Evolutionary conservation across 2,329 filamentous ascomycete species (phyloP), one percentile per base, ranked within the genome.

Genomic region (Tolypocladium guangdongense): DNA sequence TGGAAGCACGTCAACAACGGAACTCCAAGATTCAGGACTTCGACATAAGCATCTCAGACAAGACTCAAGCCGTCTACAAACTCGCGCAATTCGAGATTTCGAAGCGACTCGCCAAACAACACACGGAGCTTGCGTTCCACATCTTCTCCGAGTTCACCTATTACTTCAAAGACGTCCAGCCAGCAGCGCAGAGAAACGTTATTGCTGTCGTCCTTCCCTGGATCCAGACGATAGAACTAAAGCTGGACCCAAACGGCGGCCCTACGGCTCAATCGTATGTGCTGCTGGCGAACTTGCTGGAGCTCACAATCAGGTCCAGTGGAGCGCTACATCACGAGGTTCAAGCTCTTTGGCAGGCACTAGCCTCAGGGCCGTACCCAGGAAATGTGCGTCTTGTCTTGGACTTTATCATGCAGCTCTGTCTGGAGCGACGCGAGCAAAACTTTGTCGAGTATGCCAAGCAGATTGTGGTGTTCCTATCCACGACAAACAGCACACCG

Each of bases 381-480:
- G 92, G 91, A 22, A 99, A 99, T 63, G 93, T 99, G 12, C 89
- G 95, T 53, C 75, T 99, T 36, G 88, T 97, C 14, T 79, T 99
- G 1, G 91, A 97, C 66, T 99, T 99, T 65, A 93, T 99, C 68
- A 97, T 99, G 69, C 85, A 84, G 32, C 79, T 97, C 5, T 99
- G 93, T 61, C 74, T 99, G 12, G 93, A 99, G 63, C 84, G 92
- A 35, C 84, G 92, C 49, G 95, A 99, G 67, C 93, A 99, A 63
- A 97, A 96, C 62, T 99, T 96, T 68, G 92, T 99, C 53, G 90
- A 96, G 61, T 96, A 95, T 65, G 92, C 92, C 6, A 99, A 97
- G 72, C 93, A 99, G 68, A 93, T 99, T 51, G 90, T 97, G 18
- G 95, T 99, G 0, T 97, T 96, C 66, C 70, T 99, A 6, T 95